These are phyloP conservation scores for Suhomyces faveliae DNA, from an alignment of 805 yeast species.

Conservation along the genomic window DNA sequence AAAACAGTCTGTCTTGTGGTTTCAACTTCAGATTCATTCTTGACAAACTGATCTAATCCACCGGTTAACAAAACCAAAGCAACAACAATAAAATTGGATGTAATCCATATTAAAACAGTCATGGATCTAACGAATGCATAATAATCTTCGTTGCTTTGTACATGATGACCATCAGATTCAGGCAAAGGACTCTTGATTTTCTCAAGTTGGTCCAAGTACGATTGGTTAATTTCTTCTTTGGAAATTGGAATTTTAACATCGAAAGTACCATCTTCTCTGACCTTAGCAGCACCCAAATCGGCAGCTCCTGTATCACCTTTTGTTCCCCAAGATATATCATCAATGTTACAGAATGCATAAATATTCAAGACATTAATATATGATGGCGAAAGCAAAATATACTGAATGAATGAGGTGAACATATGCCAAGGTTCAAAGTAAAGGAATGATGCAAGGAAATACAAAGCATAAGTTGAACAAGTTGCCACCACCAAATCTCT, in stretches of 20 bases:
- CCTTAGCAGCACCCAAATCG: conserved; percentile 54
- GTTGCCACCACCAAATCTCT: conserved; percentile 57
- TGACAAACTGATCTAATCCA: conserved; percentile 40
- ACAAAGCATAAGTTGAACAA: conserved; percentile 59
- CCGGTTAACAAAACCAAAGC: conserved; percentile 46
- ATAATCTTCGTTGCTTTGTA: conserved; percentile 42
- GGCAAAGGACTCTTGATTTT: conserved; percentile 47
- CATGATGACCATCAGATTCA: conserved; percentile 24
- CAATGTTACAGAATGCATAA: conserved; percentile 69
- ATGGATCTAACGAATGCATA: conserved; percentile 45
- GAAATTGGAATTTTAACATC: conserved; percentile 53
- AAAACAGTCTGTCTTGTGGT: conserved; percentile 37
- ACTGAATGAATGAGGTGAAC: conserved; percentile 53
- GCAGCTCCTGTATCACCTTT: conserved; percentile 62
- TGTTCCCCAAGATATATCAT: conserved; percentile 76
- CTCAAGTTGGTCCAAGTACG: conserved; percentile 51
- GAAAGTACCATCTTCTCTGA: conserved; percentile 53
- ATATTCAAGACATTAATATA: conserved; percentile 58
- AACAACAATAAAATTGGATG: conserved; percentile 40
- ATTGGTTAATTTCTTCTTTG: conserved; percentile 52
- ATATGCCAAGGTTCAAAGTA: conserved; percentile 69
- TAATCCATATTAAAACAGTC: conserved; percentile 48
- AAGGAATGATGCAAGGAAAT: conserved; percentile 55
- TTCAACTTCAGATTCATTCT: conserved; percentile 11
- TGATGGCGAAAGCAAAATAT: conserved; percentile 51